These are phyloP conservation scores for Obelidium mucronatum DNA, from an alignment of 192 early-diverging fungal genomes.

Conservation along the genomic window DNA sequence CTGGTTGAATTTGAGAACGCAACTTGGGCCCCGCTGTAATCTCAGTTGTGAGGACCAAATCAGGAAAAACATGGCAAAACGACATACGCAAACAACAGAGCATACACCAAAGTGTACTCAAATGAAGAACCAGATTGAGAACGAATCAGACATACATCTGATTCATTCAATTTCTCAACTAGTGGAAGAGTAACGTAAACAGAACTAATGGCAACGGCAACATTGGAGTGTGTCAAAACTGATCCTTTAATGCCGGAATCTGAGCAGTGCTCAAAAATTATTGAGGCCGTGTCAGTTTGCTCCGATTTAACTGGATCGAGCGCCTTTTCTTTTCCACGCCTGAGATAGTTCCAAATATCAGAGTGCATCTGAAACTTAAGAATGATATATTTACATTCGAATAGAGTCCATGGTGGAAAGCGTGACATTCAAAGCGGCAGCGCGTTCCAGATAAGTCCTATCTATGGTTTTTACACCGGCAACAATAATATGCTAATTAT, in stretches of 20 bases:
- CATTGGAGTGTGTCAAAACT: slow-evolving; percentile 1
- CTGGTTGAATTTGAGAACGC: not conserved
- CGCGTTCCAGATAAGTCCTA: not conserved
- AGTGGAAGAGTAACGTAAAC: slow-evolving; percentile 21
- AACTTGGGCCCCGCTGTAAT: slow-evolving; percentile 8
- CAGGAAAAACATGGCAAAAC: not conserved
- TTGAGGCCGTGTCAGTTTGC: not conserved
- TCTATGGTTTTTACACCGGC: not conserved
- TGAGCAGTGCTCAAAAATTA: not conserved
- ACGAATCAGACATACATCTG: slow-evolving; percentile 1
- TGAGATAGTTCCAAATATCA: not conserved
- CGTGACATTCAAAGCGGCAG: slow-evolving; percentile 9
- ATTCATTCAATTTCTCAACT: not conserved
- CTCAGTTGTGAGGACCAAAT: not conserved
- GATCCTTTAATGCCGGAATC: not conserved
- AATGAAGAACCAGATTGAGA: not conserved
- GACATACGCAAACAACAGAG: slow-evolving; percentile 18
- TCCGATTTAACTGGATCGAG: slow-evolving; percentile 8
- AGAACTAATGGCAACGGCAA: slow-evolving; percentile 10
- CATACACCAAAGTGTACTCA: slow-evolving; percentile 10
- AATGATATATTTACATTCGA: not conserved
- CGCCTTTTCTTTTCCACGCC: slow-evolving; percentile 1
- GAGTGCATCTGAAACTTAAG: not conserved
- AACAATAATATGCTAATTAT: slow-evolving; percentile 12
- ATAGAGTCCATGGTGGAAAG: slow-evolving; percentile 2